Evolutionary conservation across 1,284 basidiomycete species (phyloP), one percentile per base, ranked within the genome.

Genomic region (Calocybe gambosa): DNA sequence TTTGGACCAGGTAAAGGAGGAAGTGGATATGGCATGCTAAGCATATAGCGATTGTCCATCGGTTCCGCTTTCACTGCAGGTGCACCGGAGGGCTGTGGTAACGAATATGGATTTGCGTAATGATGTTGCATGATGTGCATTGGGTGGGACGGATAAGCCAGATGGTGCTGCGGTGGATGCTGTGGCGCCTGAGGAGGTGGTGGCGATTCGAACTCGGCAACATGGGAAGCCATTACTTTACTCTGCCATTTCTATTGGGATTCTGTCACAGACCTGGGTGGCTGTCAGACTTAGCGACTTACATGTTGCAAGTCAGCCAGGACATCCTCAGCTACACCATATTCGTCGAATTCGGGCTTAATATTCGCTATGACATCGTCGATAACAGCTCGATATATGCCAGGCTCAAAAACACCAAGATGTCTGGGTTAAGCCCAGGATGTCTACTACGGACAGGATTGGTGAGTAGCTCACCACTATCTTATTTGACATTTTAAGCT

Each of bases 281-380:
- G 50, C 50, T 29, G 13, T 29, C 44, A 47, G 50, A 54, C 42
- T 15, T 34, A 51, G 40, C 49, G 53, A 77, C 89, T 75, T 70
- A 94, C 92, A 54, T 80, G 76, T 69, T 95, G 91, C 46, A 99
- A 71, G 49, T 91, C 86, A 56, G 85, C 83, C 45, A 98, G 73
- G 45, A 98, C 85, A 29, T 93, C 90, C 65, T 97, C 92, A 62
- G 85, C 78, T 54, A 99, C 89, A 46, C 94, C 95, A 64, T 91
- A 94, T 66, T 96, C 93, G 63, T 98, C 94, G 70, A 98, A 99
- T 67, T 98, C 95, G 64, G 83, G 75, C 67, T 90, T 90, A 69
- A 95, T 90, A 58, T 79, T 76, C 35, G 74, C 71, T 60, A 98
- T 87, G 53, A 98, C 94, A 71, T 97, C 93, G 79, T 97, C 93